Evolutionary conservation across 2,329 filamentous ascomycete genomes (phyloP).

Genomic region (Diaporthe vexans): DNA sequence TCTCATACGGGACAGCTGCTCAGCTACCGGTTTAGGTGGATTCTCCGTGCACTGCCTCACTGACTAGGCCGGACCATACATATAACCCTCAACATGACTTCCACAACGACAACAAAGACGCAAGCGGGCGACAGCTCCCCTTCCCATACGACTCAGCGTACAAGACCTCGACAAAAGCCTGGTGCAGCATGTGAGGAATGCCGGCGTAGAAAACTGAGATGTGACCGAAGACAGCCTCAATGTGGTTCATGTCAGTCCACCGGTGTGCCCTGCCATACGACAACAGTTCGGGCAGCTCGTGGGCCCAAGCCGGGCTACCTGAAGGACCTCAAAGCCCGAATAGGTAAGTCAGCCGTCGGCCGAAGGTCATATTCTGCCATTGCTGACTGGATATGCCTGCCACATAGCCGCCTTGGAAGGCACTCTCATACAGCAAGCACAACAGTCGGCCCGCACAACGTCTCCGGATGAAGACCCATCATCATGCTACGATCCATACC

Average conservation of each 20-base stretch:
- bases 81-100: not conserved
- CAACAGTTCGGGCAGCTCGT: conserved; percentile 38
- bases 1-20: not conserved
- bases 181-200: conserved; percentile 33
- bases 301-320: conserved; percentile 43
- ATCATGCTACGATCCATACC: conserved; percentile 17
- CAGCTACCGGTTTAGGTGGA: conserved; percentile 24
- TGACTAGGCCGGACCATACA: not conserved
- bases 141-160: conserved; percentile 15
- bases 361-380: not conserved
- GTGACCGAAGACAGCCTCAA: conserved; percentile 39
- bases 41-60: conserved; percentile 23
- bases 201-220: conserved; percentile 32
- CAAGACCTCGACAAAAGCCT: conserved; percentile 23
- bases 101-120: conserved; percentile 11
- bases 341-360: conserved; percentile 41
- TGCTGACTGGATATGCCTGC: conserved; percentile 12
- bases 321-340: conserved; percentile 46
- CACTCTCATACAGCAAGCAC: conserved; percentile 26
- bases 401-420: conserved; percentile 12
- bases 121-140: not conserved
- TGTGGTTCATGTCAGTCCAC: conserved; percentile 22
- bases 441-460: conserved; percentile 20
- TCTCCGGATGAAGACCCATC: conserved; percentile 25
- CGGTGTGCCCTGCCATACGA: conserved; percentile 23